A percentile compares a stretch with the other conserved stretches of the same genome.
Evolutionary conservation across 306 rosid species (phyloP).

Genomic region (Cicer chorassanicum): DNA sequence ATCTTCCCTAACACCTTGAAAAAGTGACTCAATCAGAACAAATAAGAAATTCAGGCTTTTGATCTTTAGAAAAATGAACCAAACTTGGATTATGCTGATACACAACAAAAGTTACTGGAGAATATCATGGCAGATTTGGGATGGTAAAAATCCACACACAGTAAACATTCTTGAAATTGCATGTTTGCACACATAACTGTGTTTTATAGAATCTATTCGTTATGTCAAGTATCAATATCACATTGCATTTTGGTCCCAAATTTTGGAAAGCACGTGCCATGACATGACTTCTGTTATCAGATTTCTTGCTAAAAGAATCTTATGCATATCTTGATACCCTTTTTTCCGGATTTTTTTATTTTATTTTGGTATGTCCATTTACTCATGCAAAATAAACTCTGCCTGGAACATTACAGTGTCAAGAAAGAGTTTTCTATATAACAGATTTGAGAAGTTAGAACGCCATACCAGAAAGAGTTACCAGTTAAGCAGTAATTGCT

Average conservation of each 20-base stretch:
- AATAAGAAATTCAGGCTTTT: slow-evolving; percentile 14
- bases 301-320: slow-evolving; percentile 14
- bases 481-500: slow-evolving; percentile 20
- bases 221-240: slow-evolving; percentile 27
- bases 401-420: background rate
- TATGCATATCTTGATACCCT: background rate
- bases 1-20: slow-evolving; percentile 24
- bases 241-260: slow-evolving; percentile 25
- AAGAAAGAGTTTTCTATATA: slow-evolving; percentile 7
- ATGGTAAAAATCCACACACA: slow-evolving; percentile 21
- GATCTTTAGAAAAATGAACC: slow-evolving; percentile 10
- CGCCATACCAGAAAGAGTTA: slow-evolving; percentile 31
- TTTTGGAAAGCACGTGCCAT: slow-evolving; percentile 6
- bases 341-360: background rate
- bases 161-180: background rate
- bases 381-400: background rate
- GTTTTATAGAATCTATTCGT: slow-evolving; percentile 12
- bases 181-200: background rate
- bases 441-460: slow-evolving; percentile 37
- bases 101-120: slow-evolving; percentile 20
- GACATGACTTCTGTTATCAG: background rate
- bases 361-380: background rate
- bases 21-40: slow-evolving; percentile 27
- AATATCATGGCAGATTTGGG: slow-evolving; percentile 15
- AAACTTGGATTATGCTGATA: slow-evolving; percentile 7